Evolutionary conservation across 345 rosid species (phyloP).

Genomic region (Eucalyptus polyanthemos): DNA sequence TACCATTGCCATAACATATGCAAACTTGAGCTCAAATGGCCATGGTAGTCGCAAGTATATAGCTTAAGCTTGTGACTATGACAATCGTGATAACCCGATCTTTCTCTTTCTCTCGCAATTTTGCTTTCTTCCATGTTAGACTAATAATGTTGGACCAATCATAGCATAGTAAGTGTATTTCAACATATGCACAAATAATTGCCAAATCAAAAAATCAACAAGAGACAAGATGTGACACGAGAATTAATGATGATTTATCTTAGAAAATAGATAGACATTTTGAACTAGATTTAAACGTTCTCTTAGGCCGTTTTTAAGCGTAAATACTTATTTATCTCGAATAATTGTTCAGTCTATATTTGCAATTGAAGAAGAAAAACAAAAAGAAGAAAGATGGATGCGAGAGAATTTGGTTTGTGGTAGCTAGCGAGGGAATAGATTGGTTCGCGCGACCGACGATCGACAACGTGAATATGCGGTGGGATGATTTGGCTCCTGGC

Average conservation of each 20-base stretch:
- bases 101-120: background rate
- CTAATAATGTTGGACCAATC: background rate
- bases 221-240: rapidly evolving
- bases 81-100: background rate
- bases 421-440: background rate
- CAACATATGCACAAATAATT: no score
- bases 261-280: no score
- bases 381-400: background rate
- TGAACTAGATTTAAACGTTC: background rate
- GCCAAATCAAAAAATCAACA: rapidly evolving
- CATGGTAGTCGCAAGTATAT: rapidly evolving
- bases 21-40: background rate
- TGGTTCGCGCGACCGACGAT: background rate
- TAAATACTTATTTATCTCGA: background rate
- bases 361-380: background rate
- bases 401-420: background rate
- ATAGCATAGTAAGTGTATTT: background rate
- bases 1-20: background rate
- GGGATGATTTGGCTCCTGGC: background rate
- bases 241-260: no score
- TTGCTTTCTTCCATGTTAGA: no score
- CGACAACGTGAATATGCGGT: background rate
- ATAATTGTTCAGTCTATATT: background rate
- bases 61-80: background rate
- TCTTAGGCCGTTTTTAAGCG: background rate